Evolutionary conservation across 1,139 yeast genomes (phyloP), one percentile per base, ranked within the genome.

Genomic region (Debaryomycetaceae sp.): DNA sequence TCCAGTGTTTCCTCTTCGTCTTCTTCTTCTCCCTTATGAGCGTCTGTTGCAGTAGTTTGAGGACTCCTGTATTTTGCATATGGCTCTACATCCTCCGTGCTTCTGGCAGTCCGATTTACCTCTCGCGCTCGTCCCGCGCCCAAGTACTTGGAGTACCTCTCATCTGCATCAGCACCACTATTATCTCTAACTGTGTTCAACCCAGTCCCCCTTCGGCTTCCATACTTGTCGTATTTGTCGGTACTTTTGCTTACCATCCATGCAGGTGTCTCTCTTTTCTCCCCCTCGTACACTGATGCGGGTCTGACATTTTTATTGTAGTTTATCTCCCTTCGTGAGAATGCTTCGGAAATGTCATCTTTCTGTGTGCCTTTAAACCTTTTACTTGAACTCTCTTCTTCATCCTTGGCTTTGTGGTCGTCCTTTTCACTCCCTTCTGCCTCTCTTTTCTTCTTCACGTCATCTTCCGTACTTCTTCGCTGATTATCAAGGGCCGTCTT

Each of bases 201-300:
- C 3, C 40, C 38, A 4, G 43, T 36, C 8, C 33, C n/a, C 5
- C 23, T 8, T 11, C 45, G 17, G 22, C 40, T 30, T 6, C 74
- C 77, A 50, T 73, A 73, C 50, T 68, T 68, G 46, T 69, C 77
- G 53, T 73, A 73, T 48, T 70, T 72, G 39, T 65, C 67, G 20
- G 56, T 52, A 8, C 54, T 58, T 20, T 54, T 56, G 34, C 49
- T 54, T 39, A 63, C 66, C 61, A 72, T 57, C 79, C 79, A 74
- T 6, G 74, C 75, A 6, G 79, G 79, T 3, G 58, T 51, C 6
- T 63, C 64, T 36, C 53, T 54, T 24, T 56, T 50, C 17, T 57
- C 51, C 22, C 51, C 65, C 13, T 56, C 51, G 45, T 66, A 70
- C 5, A 57, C 59, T 1, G 75, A 69, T 2, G 65, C 17, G 11